Evolutionary conservation across 78 protist species (phyloP), one percentile per base, ranked within the genome.

Genomic region (Speleostelium caveatum): DNA sequence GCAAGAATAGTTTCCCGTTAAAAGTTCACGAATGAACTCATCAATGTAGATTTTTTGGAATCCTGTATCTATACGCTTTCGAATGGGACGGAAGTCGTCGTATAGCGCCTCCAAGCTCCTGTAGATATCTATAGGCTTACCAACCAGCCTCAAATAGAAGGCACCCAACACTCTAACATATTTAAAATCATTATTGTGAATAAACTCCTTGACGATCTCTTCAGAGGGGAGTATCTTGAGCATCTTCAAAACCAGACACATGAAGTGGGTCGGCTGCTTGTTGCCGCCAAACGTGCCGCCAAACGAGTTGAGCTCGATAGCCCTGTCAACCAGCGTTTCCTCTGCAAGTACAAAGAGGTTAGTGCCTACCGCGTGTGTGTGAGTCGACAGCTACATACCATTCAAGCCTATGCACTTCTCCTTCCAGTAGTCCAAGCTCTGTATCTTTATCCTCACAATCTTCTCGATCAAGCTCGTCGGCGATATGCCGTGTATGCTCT

Each of bases 341-440:
- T 96, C 89, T 77, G n/a, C n/a, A n/a, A n/a, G n/a, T n/a, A n/a
- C n/a, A n/a, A n/a, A n/a, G n/a, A n/a, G n/a, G 98, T 21, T 58
- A 19, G 0, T 2, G 16, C 26, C 45, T n/a, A 61, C 16, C 42
- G 42, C 62, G 30, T 67, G 0, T 7, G 1, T 73, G 0, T 10
- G 16, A 56, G 8, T 22, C 22, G 45, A 32, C 4, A 12, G 33
- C 0, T 26, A 65, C 86, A 3, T 51, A 90, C 95, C 96, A 6
- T 87, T 87, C 28, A 98, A 94, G 21, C 96, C 99, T 42, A 98
- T 97, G 86, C 99, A 98, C 39, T 97, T 96, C 65, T 98, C 99
- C 75, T 98, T 98, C 99, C 99, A 98, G 74, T 96, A 98, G 1
- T 63, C 69, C 21, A 85, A 42, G 30, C 86, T 86, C 56, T 90